phyloP scores from a whole-genome alignment of 768 basidiomycete genomes.

The Tricholoma furcatifolium region DNA sequence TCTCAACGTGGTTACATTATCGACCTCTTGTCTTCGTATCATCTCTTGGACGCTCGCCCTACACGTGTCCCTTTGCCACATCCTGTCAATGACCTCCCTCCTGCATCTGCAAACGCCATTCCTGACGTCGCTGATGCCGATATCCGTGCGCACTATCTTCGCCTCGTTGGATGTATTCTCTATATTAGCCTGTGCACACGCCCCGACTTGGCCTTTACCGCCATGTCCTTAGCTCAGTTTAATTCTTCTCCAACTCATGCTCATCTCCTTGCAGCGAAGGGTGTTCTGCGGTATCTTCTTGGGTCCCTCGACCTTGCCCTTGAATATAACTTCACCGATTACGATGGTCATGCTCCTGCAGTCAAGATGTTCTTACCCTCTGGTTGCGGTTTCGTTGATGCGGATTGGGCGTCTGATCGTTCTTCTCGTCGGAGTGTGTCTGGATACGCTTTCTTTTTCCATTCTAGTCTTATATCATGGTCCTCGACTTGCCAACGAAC shows the following conservation, averaged over 20 bases:
- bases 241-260: too few relatives aligned
- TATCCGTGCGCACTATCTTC: too few relatives aligned
- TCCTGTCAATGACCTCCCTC: neutral
- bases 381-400: too few relatives aligned
- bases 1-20: too few relatives aligned
- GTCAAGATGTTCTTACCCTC: neutral
- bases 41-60: constrained; percentile 4
- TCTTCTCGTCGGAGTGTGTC: too few relatives aligned
- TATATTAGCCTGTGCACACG: constrained; percentile 5
- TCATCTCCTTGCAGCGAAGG: too few relatives aligned
- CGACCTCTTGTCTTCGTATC: constrained; percentile 10
- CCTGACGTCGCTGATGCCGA: constrained; percentile 2
- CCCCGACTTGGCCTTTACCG: constrained; percentile 4
- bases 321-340: constrained; percentile 19
- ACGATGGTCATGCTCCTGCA: neutral
- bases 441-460: constrained; percentile 20
- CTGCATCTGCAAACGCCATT: neutral
- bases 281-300: constrained; percentile 29
- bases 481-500: too few relatives aligned
- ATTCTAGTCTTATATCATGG: constrained; percentile 19
- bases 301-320: constrained; percentile 27
- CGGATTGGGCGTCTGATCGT: constrained; percentile 29
- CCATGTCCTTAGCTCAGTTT: constrained; percentile 26
- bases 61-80: neutral
- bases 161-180: constrained; percentile 18